Base-by-base conservation (phyloP, 768 basidiomycete genomes). In the Cystoderma amianthinum region DNA sequence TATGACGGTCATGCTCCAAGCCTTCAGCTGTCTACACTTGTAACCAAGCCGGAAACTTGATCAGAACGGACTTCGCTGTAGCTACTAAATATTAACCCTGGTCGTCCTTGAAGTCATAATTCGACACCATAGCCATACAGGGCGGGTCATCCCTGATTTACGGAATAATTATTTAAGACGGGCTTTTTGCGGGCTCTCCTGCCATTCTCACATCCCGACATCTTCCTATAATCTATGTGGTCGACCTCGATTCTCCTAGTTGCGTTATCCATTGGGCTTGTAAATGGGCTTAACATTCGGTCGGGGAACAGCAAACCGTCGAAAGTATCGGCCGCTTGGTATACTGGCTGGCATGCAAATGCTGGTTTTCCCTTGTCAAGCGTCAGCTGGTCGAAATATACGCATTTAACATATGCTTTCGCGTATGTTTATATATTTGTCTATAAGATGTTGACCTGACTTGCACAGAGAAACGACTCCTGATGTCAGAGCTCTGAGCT, bases 311-410 rank as follows among this genome's bases (percentile, higher is more conserved):
- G 9, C 15, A 9, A 9, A 9, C 9, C 9, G 6, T n/a, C 22
- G 13, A 50, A 53, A 37, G 64, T 82, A 12, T 66, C 79, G 2
- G 60, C 71, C 13, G 67, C 74, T 6, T 87, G 81, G 81, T 85
- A 74, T 49, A 77, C 83, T 20, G 77, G 79, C 34, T 89, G 78
- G 78, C 78, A 82, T 53, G 57, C 72, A 18, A 58, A 56, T 4
- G 48, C 59, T 22, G 62, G 60, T 1, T 80, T 78, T 49, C 62
- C 73, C 1, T 63, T 81, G 19, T 60, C 67, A 18, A 63, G 72
- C 32, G 67, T 89, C 49, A 67, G 65, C 44, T 89, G 85, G 85
- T 53, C 56, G 3, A 74, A 72, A 59, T 88, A 86, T 60, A 85
- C 75, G 2, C 68, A 76, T 41, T 57, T 85, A 47, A 75, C 76